Conservation (phyloP, 495 filamentous ascomycete species). For the Daldinia bambusicola region DNA sequence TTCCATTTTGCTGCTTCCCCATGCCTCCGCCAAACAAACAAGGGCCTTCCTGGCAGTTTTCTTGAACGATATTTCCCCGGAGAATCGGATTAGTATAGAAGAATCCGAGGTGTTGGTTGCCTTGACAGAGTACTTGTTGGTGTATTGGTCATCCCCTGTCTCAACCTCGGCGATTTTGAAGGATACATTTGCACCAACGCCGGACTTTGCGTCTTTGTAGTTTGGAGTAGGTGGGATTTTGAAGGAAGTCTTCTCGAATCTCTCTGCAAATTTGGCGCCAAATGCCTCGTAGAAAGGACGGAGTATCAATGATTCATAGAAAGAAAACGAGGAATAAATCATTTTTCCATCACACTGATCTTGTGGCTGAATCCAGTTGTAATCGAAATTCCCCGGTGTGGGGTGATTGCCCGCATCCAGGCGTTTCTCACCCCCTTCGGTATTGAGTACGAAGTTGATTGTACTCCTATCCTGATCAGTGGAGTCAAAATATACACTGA, state of each 20-base stretch:
- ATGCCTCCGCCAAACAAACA: background rate
- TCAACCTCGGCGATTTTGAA: background rate
- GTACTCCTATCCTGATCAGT: background rate
- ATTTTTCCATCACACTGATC: background rate
- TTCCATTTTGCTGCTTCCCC: background rate
- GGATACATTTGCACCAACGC: background rate
- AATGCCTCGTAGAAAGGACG: background rate
- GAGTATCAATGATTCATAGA: background rate
- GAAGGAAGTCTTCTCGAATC: background rate
- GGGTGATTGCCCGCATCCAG: background rate
- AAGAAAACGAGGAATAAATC: background rate
- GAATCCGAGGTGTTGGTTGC: background rate
- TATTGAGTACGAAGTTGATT: background rate
- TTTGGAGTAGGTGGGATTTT: background rate
- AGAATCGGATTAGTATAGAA: background rate
- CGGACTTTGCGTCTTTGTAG: background rate
- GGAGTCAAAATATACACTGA: background rate
- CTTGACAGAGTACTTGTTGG: background rate
- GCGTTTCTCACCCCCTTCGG: background rate
- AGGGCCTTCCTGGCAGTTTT: background rate
- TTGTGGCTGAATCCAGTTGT: background rate
- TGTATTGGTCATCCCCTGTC: background rate
- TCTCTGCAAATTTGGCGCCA: background rate
- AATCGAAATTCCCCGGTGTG: background rate
- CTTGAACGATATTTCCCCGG: background rate